Conservation (phyloP, 2,329 filamentous ascomycete genomes). For the Colletotrichum karsti region DNA sequence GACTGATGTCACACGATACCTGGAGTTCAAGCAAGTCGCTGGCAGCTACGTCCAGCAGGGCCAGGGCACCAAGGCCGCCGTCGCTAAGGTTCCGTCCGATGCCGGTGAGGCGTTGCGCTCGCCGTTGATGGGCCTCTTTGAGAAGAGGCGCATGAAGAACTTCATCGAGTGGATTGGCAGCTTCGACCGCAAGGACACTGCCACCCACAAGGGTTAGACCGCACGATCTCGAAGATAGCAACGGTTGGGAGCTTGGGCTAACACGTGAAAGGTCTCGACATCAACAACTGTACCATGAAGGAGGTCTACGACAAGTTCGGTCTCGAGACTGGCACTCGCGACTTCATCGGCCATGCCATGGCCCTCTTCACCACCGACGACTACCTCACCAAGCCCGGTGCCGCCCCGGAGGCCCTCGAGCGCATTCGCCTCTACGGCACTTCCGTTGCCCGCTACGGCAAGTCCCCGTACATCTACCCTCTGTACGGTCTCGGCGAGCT, state of each 20-base stretch:
- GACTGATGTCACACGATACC: constrained; percentile 88
- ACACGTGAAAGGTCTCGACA: constrained; percentile 72
- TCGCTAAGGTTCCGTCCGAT: constrained; percentile 97
- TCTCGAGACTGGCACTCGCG: constrained; percentile 86
- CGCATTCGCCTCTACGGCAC: constrained; percentile 97
- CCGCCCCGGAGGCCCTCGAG: constrained; percentile 85
- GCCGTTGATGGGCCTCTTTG: constrained; percentile 95
- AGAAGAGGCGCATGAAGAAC: constrained; percentile 96
- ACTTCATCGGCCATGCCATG: constrained; percentile 99
- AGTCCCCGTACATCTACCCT: constrained; percentile 99
- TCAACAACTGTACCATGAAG: constrained; percentile 87
- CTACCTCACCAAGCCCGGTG: constrained; percentile 79
- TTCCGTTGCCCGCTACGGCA: constrained; percentile 96
- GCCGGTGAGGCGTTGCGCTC: constrained; percentile 90
- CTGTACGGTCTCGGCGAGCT: constrained; percentile 97
- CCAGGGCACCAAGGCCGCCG: constrained; percentile 81
- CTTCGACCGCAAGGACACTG: constrained; percentile 83
- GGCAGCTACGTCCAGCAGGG: constrained; percentile 97
- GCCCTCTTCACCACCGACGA: constrained; percentile 91
- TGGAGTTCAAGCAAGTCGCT: constrained; percentile 93
- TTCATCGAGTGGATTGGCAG: constrained; percentile 96
- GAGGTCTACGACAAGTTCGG: constrained; percentile 99
- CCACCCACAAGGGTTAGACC: constrained; percentile 85
- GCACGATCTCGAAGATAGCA: background rate
- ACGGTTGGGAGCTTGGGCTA: background rate